Percentiles rank a stretch among this genome's conserved stretches.
Evolutionary conservation across 371 early-diverging fungal species (phyloP).

Genomic region (Haplosporangium sp.): DNA sequence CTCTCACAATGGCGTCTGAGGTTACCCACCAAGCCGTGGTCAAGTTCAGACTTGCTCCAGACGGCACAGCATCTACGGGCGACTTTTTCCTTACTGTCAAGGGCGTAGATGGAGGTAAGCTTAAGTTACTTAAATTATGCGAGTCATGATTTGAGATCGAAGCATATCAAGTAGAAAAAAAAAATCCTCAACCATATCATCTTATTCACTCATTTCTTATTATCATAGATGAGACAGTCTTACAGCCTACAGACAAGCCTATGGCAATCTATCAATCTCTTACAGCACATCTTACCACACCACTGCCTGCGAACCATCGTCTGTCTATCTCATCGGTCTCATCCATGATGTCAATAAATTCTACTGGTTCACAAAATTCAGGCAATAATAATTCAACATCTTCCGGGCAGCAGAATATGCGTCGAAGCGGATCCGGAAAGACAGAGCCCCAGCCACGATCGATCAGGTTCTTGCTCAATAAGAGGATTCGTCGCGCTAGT

Average conservation of each 20-base stretch:
- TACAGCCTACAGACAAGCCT: constrained; percentile 68
- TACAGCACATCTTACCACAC: constrained; percentile 70
- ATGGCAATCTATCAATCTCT: constrained; percentile 69
- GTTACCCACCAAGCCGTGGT: constrained; percentile 62
- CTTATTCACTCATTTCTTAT: not conserved
- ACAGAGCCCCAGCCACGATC: constrained; percentile 41
- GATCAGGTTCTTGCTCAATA: constrained; percentile 69
- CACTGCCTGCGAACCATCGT: constrained; percentile 61
- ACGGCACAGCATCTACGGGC: constrained; percentile 54
- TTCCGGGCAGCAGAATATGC: constrained; percentile 11
- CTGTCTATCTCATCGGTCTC: constrained; percentile 54
- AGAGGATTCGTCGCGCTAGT: constrained; percentile 59
- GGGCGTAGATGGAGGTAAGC: constrained; percentile 70
- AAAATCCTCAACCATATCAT: not conserved
- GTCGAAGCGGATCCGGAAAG: constrained; percentile 31
- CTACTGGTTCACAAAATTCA: constrained; percentile 28
- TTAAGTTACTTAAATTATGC: too few relatives aligned
- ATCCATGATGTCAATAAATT: constrained; percentile 52
- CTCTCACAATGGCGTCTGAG: constrained; percentile 63
- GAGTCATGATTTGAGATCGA: too few relatives aligned
- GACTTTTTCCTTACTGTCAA: constrained; percentile 66
- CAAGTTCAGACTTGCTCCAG: constrained; percentile 61
- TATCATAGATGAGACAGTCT: constrained; percentile 63
- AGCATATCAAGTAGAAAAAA: not conserved
- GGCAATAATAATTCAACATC: constrained; percentile 10